Percentiles rank a stretch among this genome's conserved stretches.
phyloP scores from a whole-genome alignment of 768 basidiomycete genomes.

The Lyophyllum semitale region DNA sequence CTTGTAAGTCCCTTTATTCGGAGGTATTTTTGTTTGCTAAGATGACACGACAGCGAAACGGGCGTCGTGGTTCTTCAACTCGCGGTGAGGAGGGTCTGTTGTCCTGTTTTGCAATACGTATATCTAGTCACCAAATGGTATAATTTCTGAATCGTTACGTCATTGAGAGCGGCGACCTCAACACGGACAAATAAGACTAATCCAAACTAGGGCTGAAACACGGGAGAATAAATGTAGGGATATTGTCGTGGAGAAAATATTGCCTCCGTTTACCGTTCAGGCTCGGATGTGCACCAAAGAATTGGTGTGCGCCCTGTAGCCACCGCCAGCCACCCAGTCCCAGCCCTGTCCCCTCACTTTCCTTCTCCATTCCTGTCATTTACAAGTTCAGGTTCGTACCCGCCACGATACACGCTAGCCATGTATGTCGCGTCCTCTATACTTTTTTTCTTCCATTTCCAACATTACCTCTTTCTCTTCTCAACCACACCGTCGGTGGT shows the following conservation, averaged over 20 bases:
- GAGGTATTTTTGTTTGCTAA: conserved; percentile 14
- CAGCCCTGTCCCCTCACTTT: not conserved
- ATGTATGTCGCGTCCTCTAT: conserved; percentile 28
- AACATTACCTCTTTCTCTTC: conserved; percentile 18
- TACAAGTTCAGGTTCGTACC: not conserved
- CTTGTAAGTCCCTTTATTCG: conserved; percentile 36
- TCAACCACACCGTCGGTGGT: conserved; percentile 23
- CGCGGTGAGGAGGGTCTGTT: conserved; percentile 48
- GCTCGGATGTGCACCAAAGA: conserved; percentile 6
- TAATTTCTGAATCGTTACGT: conserved; percentile 19
- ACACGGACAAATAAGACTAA: conserved; percentile 22
- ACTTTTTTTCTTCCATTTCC: conserved; percentile 31
- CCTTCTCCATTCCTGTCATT: conserved; percentile 5
- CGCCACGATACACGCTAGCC: conserved; percentile 11
- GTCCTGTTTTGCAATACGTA: conserved; percentile 16
- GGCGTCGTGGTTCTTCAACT: conserved; percentile 92
- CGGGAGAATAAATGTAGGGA: conserved; percentile 28
- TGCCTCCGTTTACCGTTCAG: conserved; percentile 25
- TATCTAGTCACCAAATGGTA: conserved; percentile 20
- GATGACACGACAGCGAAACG: conserved; percentile 64
- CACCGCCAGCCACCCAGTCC: not conserved
- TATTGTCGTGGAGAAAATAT: conserved; percentile 25
- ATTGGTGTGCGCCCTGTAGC: not conserved
- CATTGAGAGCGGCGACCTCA: conserved; percentile 38
- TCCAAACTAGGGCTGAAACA: conserved; percentile 37